Base-by-base conservation (phyloP, 2,329 filamentous ascomycete genomes). In the Fusarium longipes region DNA sequence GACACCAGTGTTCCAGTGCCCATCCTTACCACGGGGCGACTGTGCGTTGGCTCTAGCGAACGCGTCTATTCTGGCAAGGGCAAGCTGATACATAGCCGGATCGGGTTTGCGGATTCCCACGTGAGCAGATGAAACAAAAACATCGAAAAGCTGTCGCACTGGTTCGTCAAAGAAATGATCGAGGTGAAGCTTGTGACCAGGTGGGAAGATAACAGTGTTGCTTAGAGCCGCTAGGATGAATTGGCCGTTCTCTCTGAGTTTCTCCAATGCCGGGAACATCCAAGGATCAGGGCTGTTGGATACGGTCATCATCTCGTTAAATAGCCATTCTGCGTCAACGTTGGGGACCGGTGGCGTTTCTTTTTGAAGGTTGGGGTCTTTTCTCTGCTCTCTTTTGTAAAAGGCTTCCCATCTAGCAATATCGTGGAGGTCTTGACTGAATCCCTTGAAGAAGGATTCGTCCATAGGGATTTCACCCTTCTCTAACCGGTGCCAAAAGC, bases 91-190 rank as follows among this genome's bases (percentile, higher is more conserved):
- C 54, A 97, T 95, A 52, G 83, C 84, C 0, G 89, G 87, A 70
- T 97, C 92, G 0, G 96, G 96, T 74, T 98, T 99, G 54, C 96
- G 83, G 68, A 97, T 82, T 0, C 95, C 93, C 0, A 95, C 89
- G 73, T 97, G 93, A 2, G 94, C 94, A 2, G 90, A 93, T 1
- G 89, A 92, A 11, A 99, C 84, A 73, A 96, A 97, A 17, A 97
- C 86, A 75, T 98, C 93, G 74, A 99, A 98, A 7, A 90, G 75
- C 1, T 81, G 79, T 54, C 86, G 84, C 4, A 96, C 79, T 1
- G 91, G 88, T 29, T 87, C 83, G 5, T 80, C 76, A 33, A 82
- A 74, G 60, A 80, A 82, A 65, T 87, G 81, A 2, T 84, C 80
- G 14, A 67, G 47, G 68, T 90, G 85, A 58, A 92, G 90, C 24